A percentile compares a stretch with the other conserved stretches of the same genome.
Evolutionary conservation across 2,329 filamentous ascomycete genomes (phyloP).

Genomic region (Claviceps fusiformis): DNA sequence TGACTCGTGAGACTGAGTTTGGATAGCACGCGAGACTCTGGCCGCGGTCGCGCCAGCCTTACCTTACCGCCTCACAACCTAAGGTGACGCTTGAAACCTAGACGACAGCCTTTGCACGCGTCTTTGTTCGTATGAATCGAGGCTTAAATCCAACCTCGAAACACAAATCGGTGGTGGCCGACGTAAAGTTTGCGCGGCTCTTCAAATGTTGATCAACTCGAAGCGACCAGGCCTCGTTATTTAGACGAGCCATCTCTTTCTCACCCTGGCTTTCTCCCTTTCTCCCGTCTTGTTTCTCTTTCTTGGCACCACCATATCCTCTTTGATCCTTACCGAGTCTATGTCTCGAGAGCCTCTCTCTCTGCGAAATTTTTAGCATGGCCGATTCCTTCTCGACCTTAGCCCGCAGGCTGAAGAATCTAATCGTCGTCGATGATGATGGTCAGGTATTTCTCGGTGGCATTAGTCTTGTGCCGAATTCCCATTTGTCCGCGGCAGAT

Average conservation of each 20-base stretch:
- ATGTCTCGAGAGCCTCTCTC: neutral
- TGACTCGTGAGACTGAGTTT: neutral
- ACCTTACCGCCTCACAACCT: neutral
- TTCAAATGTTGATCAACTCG: neutral
- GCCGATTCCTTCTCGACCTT: neutral
- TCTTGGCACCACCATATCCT: neutral
- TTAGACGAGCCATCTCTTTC: neutral
- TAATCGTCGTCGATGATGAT: neutral
- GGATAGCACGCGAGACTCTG: neutral
- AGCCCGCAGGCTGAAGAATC: neutral
- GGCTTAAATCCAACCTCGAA: neutral
- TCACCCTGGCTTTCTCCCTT: neutral
- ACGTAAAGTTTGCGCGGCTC: neutral
- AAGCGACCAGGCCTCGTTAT: neutral
- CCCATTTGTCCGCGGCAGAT: constrained; percentile 3
- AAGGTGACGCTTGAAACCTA: neutral
- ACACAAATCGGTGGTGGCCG: neutral
- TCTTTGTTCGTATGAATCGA: neutral
- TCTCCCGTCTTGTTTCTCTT: neutral
- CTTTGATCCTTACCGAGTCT: neutral
- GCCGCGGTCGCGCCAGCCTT: neutral
- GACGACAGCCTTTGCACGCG: neutral
- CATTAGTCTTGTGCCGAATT: neutral
- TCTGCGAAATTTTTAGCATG: neutral
- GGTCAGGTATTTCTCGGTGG: neutral